Percentiles rank a stretch among this genome's conserved stretches.
phyloP scores from a whole-genome alignment of 352 stramenopile genomes.

The Pythium coloratum region DNA sequence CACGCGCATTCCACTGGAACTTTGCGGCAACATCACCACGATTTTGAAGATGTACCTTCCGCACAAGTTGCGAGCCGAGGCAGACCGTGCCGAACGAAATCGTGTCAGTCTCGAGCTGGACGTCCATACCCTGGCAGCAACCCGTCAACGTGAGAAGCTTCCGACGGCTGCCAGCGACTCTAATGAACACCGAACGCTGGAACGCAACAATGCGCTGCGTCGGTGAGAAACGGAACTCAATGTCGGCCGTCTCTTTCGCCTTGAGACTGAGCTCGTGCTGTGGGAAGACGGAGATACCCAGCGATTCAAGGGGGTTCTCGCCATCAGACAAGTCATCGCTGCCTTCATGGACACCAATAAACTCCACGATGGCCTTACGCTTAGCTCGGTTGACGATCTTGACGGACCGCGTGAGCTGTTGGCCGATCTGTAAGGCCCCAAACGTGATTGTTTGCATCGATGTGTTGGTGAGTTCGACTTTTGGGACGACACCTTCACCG shows the following conservation, averaged over 20 bases:
- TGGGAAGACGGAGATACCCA: slow-evolving; percentile 72
- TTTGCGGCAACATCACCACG: slow-evolving; percentile 86
- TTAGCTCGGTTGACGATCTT: slow-evolving; percentile 88
- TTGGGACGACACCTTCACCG: slow-evolving; percentile 74
- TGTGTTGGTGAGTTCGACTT: slow-evolving; percentile 88
- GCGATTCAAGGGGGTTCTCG: slow-evolving; percentile 34
- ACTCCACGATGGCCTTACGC: slow-evolving; percentile 62
- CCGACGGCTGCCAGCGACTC: slow-evolving; percentile 60
- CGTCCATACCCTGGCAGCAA: slow-evolving; percentile 90
- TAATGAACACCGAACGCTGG: slow-evolving; percentile 62
- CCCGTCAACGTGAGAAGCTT: slow-evolving; percentile 84
- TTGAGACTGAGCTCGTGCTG: slow-evolving; percentile 61
- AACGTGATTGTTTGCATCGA: slow-evolving; percentile 84
- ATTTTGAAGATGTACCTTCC: slow-evolving; percentile 89
- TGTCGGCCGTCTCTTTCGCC: slow-evolving; percentile 71
- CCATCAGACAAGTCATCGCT: slow-evolving; percentile 3
- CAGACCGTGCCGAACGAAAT: slow-evolving; percentile 91
- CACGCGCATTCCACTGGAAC: slow-evolving; percentile 82
- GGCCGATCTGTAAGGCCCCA: slow-evolving; percentile 80
- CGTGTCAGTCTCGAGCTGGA: slow-evolving; percentile 86
- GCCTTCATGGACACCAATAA: slow-evolving; percentile 34
- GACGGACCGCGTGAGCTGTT: slow-evolving; percentile 66
- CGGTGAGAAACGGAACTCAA: slow-evolving; percentile 78
- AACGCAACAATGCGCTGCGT: slow-evolving; percentile 65
- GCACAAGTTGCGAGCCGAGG: slow-evolving; percentile 78